Evolutionary conservation across 352 stramenopile species (phyloP), one percentile per base, ranked within the genome.

Genomic region (Phytophthora capsici): DNA sequence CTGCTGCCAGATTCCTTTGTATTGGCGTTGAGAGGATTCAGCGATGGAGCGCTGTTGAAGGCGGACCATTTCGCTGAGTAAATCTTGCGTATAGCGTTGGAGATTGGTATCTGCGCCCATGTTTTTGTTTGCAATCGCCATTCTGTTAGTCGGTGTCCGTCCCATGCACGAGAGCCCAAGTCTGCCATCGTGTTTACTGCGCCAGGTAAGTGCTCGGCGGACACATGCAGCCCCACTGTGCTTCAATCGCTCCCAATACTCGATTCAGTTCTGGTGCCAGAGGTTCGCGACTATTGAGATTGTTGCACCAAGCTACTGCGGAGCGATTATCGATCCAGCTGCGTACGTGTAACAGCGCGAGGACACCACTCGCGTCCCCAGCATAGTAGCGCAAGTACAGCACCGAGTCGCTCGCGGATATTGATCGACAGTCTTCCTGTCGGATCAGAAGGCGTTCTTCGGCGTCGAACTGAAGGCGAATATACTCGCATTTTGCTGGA

Each of bases 381-480:
- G 30, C 30, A 36, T 10, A 36, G 12, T 13, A 36, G 0, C 12
- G 30, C 2, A 7, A 7, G 12, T 10, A 36, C 30, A 7, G 30
- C 30, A 10, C 30, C 12, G 12, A 36, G 30, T 10, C 12, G 30
- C 30, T 36, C 30, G 7, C 30, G 30, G 7, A 36, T 10, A 10
- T 36, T 36, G 30, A 36, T 36, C n/a, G n/a, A n/a, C n/a, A n/a
- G n/a, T n/a, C n/a, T n/a, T n/a, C n/a, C n/a, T n/a, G n/a, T n/a
- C n/a, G n/a, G n/a, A 65, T 57, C 0, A 46, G 32, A 1, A 4
- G 17, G 9, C 17, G 37, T 7, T 58, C 47, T 4, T 40, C 16
- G 2, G 2, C 38, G 2, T 13, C 47, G 32, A 65, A 53, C 16
- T 58, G 1, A 10, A 65, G 25, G 19, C 58, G 57, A 3, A 66